Evolutionary conservation across 805 yeast genomes (phyloP), one percentile per base, ranked within the genome.

Genomic region (Sugiyamaella smithiae): DNA sequence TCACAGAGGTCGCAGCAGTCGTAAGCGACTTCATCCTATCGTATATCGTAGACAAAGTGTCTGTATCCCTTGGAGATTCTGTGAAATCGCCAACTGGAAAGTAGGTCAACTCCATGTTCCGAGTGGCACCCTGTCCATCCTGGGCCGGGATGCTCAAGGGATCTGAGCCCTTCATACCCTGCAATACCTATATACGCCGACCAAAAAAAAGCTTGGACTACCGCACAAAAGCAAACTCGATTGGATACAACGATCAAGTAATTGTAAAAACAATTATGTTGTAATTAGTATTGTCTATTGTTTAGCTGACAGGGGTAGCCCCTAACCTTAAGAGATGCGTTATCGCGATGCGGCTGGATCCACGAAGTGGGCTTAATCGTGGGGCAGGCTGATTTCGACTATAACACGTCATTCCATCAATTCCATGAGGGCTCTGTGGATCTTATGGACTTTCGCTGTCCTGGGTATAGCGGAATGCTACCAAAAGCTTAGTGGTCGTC

Each of bases 1-100:
- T 54, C n/a, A 52, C 60, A 3, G 52, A 41, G 8, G 54, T 47
- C 8, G 63, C 63, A 6, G 60, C 62, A 9, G 49, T 40, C 17
- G 54, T 54, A 32, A 53, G 38, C 24, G 56, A 54, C 26, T 51
- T 48, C 50, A 60, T 48, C 43, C 57, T 50, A 35, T 47, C 50
- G 51, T 55, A 57, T 44, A 60, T 49, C 26, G 44, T 55, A 12
- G 57, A 45, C 36, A 58, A 28, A 26, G 49, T 38, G 23, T 52
- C 49, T 22, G 53, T 46, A 42, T 55, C 60, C 9, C 22, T 31
- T 2, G 44, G 43, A 8, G 53, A 28, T 32, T 58, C 60, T 5
- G 50, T 40, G 41, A 55, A 54, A 19, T 52, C 49, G 40, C 53
- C 58, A 5, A 41, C 46, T 17, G 62, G 61, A 44, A 58, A 58